phyloP scores from a whole-genome alignment of 2,329 filamentous ascomycete genomes.

The Harringtonia aguacate region DNA sequence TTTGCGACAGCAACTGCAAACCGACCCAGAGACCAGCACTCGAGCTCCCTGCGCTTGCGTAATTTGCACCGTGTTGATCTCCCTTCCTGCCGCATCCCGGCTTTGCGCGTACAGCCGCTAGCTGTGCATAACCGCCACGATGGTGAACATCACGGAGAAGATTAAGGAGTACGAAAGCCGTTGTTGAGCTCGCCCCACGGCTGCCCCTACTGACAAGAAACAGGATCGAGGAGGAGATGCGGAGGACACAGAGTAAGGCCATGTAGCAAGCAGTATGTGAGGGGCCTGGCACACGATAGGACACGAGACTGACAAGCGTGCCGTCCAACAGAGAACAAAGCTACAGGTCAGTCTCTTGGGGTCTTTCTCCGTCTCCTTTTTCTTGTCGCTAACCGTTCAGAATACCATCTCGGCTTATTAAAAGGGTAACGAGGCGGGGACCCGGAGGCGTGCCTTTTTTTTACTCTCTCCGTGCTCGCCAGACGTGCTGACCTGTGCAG shows the following conservation, averaged over 20 bases:
- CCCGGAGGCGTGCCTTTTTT: neutral
- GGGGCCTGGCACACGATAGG: neutral
- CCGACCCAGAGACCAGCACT: no score
- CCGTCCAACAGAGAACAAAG: slow-evolving; percentile 76
- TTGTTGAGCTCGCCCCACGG: neutral
- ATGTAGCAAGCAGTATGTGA: neutral
- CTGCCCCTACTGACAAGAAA: neutral
- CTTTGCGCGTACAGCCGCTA: slow-evolving; percentile 4
- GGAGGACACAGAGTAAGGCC: slow-evolving; percentile 79
- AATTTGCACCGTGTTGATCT: no score
- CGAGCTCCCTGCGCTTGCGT: no score
- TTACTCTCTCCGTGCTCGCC: neutral
- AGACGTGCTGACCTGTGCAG: slow-evolving; percentile 32
- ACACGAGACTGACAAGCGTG: neutral
- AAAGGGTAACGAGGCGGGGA: slow-evolving; percentile 60
- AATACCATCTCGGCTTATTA: slow-evolving; percentile 94
- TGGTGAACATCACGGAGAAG: slow-evolving; percentile 99
- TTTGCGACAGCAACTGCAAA: no score
- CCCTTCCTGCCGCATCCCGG: neutral
- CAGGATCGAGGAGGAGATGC: slow-evolving; percentile 99
- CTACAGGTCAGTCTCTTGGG: slow-evolving; percentile 61
- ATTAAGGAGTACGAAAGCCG: slow-evolving; percentile 78
- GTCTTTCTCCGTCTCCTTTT: no score
- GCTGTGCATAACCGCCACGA: slow-evolving; percentile 32
- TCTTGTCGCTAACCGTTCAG: slow-evolving; percentile 32